These are phyloP conservation scores for Aspergillus diversus DNA, from an alignment of 495 filamentous ascomycete genomes.

Conservation along the genomic window DNA sequence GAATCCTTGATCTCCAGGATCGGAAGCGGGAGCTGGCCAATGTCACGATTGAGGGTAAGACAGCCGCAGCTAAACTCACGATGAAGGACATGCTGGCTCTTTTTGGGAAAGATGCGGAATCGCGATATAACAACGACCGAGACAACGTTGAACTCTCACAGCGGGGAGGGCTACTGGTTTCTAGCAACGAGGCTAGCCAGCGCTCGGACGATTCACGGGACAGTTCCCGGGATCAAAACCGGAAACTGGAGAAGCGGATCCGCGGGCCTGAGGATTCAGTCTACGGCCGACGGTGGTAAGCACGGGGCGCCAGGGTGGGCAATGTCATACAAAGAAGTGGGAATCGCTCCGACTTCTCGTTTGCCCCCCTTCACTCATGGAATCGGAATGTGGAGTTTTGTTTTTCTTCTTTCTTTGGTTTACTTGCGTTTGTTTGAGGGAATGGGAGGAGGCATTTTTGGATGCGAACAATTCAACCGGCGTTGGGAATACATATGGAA, in stretches of 20 bases:
- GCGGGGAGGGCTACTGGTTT: conserved; percentile 31
- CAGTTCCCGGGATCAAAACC: conserved; percentile 34
- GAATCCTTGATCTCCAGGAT: conserved; percentile 89
- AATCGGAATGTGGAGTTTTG: too few relatives aligned
- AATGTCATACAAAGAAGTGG: too few relatives aligned
- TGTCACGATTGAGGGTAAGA: conserved; percentile 80
- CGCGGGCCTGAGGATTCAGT: conserved; percentile 42
- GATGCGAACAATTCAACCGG: too few relatives aligned
- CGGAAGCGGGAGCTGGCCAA: conserved; percentile 88
- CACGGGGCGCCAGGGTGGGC: too few relatives aligned
- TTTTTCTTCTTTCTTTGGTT: too few relatives aligned
- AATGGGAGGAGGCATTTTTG: too few relatives aligned
- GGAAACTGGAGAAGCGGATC: conserved; percentile 30
- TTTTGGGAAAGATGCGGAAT: conserved; percentile 78
- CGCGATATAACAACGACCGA: conserved; percentile 40
- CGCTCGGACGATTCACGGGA: conserved; percentile 19
- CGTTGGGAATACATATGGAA: too few relatives aligned
- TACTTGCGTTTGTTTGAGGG: too few relatives aligned
- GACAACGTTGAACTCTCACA: conserved; percentile 36
- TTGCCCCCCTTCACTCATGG: too few relatives aligned
- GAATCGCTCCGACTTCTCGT: too few relatives aligned
- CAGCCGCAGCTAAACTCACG: conserved; percentile 75
- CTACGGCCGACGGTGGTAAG: conserved; percentile 51
- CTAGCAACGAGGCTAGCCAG: conserved; percentile 15
- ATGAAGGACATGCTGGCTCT: conserved; percentile 92